Conservation (phyloP, 2,329 filamentous ascomycete species). For the Drechslerella coelobrocha region DNA sequence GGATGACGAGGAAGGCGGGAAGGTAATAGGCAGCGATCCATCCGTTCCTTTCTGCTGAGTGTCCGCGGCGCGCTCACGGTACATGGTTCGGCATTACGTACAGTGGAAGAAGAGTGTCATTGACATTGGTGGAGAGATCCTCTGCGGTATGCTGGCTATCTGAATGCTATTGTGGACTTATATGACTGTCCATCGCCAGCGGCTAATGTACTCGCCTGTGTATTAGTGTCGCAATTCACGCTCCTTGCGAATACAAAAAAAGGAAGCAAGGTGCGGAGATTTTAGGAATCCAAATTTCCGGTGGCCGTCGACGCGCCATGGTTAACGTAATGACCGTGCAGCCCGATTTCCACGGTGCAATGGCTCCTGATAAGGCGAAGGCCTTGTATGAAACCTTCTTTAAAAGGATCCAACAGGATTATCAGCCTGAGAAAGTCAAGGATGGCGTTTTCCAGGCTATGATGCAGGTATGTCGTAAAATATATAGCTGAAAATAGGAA, state of each 20-base stretch:
- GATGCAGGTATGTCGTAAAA: conserved; percentile 79
- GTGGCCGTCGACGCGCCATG: neutral
- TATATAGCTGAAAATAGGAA: no score
- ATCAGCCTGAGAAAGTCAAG: conserved; percentile 77
- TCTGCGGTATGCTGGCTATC: conserved; percentile 74
- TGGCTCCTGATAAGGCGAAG: conserved; percentile 77
- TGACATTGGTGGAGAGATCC: conserved; percentile 86
- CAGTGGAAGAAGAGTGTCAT: conserved; percentile 90
- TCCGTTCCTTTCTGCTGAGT: neutral
- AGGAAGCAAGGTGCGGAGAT: conserved; percentile 69
- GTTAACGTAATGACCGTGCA: conserved; percentile 57
- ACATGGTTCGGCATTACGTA: conserved; percentile 23
- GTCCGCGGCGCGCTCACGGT: conserved; percentile 45
- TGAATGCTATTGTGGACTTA: neutral
- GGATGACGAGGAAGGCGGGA: conserved; percentile 77
- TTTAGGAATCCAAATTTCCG: neutral
- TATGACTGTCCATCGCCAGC: conserved; percentile 6
- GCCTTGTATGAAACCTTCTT: conserved; percentile 85
- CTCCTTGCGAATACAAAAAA: conserved; percentile 92
- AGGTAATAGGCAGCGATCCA: conserved; percentile 57
- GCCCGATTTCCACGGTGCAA: conserved; percentile 90
- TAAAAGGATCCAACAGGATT: conserved; percentile 73
- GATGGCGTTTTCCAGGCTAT: conserved; percentile 98
- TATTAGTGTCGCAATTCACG: conserved; percentile 91
- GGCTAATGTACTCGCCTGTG: neutral